Evolutionary conservation across 1,139 yeast genomes (phyloP), one percentile per base, ranked within the genome.

Genomic region (Scheffersomyces cryptocercus): DNA sequence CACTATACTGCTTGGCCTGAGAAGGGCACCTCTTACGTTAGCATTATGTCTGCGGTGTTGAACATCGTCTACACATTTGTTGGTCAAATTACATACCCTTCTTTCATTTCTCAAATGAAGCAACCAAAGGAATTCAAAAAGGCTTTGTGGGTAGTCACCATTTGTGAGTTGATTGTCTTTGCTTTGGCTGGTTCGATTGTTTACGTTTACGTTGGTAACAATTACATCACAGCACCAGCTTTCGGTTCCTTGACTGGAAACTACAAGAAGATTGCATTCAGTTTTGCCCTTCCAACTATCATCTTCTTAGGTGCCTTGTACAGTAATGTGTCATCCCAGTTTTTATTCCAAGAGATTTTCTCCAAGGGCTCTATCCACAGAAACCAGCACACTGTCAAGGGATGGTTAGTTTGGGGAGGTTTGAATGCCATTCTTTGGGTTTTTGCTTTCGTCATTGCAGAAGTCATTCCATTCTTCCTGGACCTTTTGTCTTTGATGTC

Each of bases 21-120:
- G 13, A 48, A 67, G 44, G 84, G 81, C 3, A 77, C 82, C 16
- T 67, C 76, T 5, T 81, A 69, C 48, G 83, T 79, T n/a, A 56
- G 62, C 28, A 84, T 70, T 4, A 79, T 80, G 84, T 62, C 72
- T 36, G 85, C 85, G 0, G 69, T 75, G 49, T 67, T 81, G 53
- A 81, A 81, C 60, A 81, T 81, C 50, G 79, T 79, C 29, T 81
- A 79, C 59, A 79, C 85, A 1, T 80, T 81, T 61, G 85, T 80
- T 29, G 86, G 85, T 3, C 85, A 81, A 59, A 76, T 81, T 55
- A 77, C 82, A 3, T 79, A 79, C 50, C 85, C 85, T 0, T 78
- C 83, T 12, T 80, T 81, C 58, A 81, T 81, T 48, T 68, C 80
- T 14, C 84, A 81, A 55, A 81, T 81, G 85, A 73, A 70, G 50